Evolutionary conservation across 2,329 filamentous ascomycete species (phyloP).

Genomic region (Pseudovirgaria hyperparasitica): DNA sequence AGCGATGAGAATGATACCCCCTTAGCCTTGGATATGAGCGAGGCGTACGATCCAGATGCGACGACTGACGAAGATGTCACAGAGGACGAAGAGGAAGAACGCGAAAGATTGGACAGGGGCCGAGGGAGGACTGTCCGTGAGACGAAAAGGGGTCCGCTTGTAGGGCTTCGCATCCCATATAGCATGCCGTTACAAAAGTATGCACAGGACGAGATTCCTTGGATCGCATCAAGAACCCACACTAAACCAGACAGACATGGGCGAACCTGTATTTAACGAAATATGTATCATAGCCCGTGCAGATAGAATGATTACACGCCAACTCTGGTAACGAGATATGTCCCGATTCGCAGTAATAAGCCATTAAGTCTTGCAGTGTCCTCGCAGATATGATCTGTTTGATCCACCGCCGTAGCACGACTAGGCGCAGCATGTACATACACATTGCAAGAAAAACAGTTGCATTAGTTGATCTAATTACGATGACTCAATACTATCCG

Average conservation of each 20-base stretch:
- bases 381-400: too few relatives aligned
- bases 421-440: too few relatives aligned
- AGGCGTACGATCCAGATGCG: background rate
- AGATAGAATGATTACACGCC: too few relatives aligned
- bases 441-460: too few relatives aligned
- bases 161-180: conserved; percentile 75
- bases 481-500: too few relatives aligned
- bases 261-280: too few relatives aligned
- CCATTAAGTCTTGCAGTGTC: too few relatives aligned
- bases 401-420: too few relatives aligned
- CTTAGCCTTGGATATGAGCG: conserved; percentile 5
- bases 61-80: conserved; percentile 11
- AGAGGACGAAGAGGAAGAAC: conserved; percentile 7
- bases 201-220: conserved; percentile 50
- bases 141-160: conserved; percentile 19
- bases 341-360: too few relatives aligned
- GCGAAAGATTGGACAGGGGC: background rate
- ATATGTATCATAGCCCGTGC: too few relatives aligned
- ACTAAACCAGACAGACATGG: conserved; percentile 52
- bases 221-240: conserved; percentile 56
- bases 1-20: conserved; percentile 5
- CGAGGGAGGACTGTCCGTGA: conserved; percentile 9
- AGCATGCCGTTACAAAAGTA: conserved; percentile 62
- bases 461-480: too few relatives aligned
- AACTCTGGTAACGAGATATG: too few relatives aligned